phyloP scores from a whole-genome alignment of 305 asterid species.

The Fraxinus platypoda region DNA sequence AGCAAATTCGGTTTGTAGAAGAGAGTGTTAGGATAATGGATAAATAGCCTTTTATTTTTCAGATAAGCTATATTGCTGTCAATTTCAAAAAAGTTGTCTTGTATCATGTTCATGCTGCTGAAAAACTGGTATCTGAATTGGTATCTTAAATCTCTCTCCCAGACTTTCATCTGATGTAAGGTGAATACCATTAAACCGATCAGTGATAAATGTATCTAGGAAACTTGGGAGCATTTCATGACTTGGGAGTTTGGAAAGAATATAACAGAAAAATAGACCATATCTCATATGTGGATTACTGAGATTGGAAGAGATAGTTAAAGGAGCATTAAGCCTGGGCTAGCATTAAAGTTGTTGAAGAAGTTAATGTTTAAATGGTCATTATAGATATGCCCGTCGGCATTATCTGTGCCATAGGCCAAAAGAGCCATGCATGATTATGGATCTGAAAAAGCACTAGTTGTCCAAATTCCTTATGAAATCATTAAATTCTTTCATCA shows the following conservation, averaged over 20 bases:
- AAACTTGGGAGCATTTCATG: not conserved
- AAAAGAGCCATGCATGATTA: not conserved
- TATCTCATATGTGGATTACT: not conserved
- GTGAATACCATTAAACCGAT: not conserved
- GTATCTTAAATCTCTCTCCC: not conserved
- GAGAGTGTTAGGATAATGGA: not conserved
- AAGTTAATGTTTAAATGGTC: not conserved
- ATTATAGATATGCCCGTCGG: not conserved
- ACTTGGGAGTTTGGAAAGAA: not conserved
- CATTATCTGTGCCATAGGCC: not conserved
- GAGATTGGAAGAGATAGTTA: not conserved
- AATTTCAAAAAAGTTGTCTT: not conserved
- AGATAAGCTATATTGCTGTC: not conserved
- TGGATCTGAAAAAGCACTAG: not conserved
- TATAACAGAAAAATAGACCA: not conserved
- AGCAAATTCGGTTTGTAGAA: not conserved
- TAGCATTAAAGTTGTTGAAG: not conserved
- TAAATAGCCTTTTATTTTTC: not conserved
- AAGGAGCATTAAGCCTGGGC: not conserved
- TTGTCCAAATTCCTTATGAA: conserved; percentile 4
- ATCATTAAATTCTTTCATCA: not conserved
- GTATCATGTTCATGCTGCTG: not conserved
- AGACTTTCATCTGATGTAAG: not conserved
- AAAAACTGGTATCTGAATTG: not conserved
- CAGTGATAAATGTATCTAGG: not conserved